Percentiles rank a stretch among this genome's conserved stretches.
These are phyloP conservation scores for Metarhizium brunneum DNA, from an alignment of 2,329 filamentous ascomycete species.

Conservation along the genomic window DNA sequence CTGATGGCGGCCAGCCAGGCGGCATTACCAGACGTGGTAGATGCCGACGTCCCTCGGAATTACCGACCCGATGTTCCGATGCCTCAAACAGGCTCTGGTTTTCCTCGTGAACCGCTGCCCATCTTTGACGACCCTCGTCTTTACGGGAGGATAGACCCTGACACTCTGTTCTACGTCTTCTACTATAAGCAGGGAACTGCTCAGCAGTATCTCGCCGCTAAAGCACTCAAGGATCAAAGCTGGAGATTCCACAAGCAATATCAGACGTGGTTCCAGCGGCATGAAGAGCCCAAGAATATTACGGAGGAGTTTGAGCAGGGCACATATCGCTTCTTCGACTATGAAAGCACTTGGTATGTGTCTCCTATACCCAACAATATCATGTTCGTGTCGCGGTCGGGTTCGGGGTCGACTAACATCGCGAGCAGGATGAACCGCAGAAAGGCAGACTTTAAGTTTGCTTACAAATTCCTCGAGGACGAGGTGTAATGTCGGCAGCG, in stretches of 20 bases:
- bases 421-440: constrained; percentile 88
- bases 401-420: constrained; percentile 5
- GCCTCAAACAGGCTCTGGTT: constrained; percentile 66
- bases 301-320: constrained; percentile 98
- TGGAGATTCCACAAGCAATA: constrained; percentile 99
- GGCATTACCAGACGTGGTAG: constrained; percentile 63
- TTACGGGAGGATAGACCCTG: constrained; percentile 84
- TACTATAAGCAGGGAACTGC: constrained; percentile 97
- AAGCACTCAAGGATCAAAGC: constrained; percentile 95
- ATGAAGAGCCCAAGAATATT: constrained; percentile 97
- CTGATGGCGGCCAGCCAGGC: constrained; percentile 69
- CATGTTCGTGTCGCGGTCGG: neutral
- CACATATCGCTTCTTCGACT: constrained; percentile 98
- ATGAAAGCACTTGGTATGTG: constrained; percentile 95
- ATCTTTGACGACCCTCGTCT: constrained; percentile 87
- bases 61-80: constrained; percentile 79
- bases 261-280: constrained; percentile 97
- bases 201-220: constrained; percentile 90
- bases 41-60: constrained; percentile 72
- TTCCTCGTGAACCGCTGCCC: constrained; percentile 82
- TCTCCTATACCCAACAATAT: constrained; percentile 1
- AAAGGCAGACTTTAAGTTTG: constrained; percentile 97
- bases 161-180: constrained; percentile 97
- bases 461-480: constrained; percentile 95
- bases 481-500: constrained; percentile 48